A percentile compares a stretch with the other conserved stretches of the same genome.
phyloP scores from a whole-genome alignment of 106 monocot genomes.

The Dendrobium chrysotoxum region DNA sequence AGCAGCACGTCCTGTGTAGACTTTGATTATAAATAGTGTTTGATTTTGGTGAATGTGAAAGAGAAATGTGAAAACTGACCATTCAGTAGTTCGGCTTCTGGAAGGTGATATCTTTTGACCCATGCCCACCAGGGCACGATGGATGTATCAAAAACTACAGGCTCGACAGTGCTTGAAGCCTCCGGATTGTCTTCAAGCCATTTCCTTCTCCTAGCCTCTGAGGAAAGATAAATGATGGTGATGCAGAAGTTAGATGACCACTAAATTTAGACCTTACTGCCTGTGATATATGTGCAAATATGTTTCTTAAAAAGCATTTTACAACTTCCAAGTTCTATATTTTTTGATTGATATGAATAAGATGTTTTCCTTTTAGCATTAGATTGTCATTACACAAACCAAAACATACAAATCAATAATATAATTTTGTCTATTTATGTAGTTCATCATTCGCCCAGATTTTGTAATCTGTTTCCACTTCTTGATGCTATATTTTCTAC shows the following conservation, averaged over 20 bases:
- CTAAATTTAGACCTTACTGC: background rate
- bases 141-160: slow-evolving; percentile 66
- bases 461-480: too few relatives aligned
- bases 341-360: background rate
- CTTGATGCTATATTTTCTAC: too few relatives aligned
- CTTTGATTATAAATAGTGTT: background rate
- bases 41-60: background rate
- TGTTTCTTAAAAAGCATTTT: background rate
- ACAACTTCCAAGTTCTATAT: background rate
- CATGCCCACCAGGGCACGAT: slow-evolving; percentile 85
- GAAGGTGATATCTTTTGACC: slow-evolving; percentile 77
- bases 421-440: too few relatives aligned
- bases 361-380: too few relatives aligned
- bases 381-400: too few relatives aligned
- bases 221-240: background rate
- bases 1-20: slow-evolving; percentile 65
- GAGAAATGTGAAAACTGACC: slow-evolving; percentile 27
- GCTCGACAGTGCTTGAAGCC: slow-evolving; percentile 51
- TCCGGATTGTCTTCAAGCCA: slow-evolving; percentile 79
- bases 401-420: too few relatives aligned
- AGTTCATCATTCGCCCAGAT: too few relatives aligned
- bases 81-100: slow-evolving; percentile 80
- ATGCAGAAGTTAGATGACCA: background rate
- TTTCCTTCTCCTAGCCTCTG: slow-evolving; percentile 87
- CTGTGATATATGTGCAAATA: too few relatives aligned